A percentile compares a stretch with the other conserved stretches of the same genome.
phyloP scores from a whole-genome alignment of 805 yeast species.

The Millerozyma miso region DNA sequence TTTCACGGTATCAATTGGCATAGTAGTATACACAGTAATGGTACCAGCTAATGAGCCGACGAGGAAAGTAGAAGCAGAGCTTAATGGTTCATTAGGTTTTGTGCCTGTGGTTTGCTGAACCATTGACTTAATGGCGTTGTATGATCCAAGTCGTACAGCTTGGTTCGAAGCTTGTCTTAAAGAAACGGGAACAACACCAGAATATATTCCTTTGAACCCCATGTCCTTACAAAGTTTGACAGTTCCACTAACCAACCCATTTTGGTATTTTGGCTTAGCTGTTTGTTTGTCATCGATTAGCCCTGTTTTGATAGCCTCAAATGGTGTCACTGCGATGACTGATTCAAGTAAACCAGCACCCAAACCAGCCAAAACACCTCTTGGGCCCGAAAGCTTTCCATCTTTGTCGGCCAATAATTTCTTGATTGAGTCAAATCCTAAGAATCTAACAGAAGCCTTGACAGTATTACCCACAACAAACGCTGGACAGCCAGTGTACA shows the following conservation, averaged over 20 bases:
- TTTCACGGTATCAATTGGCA: conserved; percentile 95
- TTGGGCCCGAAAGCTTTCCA: conserved; percentile 82
- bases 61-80: conserved; percentile 74
- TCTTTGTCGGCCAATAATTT: conserved; percentile 70
- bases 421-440: conserved; percentile 89
- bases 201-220: conserved; percentile 80
- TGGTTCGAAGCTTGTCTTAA: conserved; percentile 94
- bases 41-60: conserved; percentile 91
- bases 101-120: conserved; percentile 67
- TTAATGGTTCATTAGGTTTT: conserved; percentile 68
- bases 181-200: conserved; percentile 89
- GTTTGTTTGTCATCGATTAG: conserved; percentile 88
- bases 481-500: conserved; percentile 96
- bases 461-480: conserved; percentile 94
- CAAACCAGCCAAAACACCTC: conserved; percentile 94
- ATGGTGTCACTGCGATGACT: conserved; percentile 92
- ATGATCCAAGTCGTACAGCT: conserved; percentile 90
- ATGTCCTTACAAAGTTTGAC: conserved; percentile 64
- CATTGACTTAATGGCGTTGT: conserved; percentile 78
- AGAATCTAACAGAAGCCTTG: conserved; percentile 91
- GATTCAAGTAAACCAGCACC: conserved; percentile 96
- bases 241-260: conserved; percentile 58
- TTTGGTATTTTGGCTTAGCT: conserved; percentile 70
- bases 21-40: conserved; percentile 85
- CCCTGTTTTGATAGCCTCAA: conserved; percentile 94